These are phyloP conservation scores for Candida coleopterorum DNA, from an alignment of 805 yeast genomes.

Conservation along the genomic window DNA sequence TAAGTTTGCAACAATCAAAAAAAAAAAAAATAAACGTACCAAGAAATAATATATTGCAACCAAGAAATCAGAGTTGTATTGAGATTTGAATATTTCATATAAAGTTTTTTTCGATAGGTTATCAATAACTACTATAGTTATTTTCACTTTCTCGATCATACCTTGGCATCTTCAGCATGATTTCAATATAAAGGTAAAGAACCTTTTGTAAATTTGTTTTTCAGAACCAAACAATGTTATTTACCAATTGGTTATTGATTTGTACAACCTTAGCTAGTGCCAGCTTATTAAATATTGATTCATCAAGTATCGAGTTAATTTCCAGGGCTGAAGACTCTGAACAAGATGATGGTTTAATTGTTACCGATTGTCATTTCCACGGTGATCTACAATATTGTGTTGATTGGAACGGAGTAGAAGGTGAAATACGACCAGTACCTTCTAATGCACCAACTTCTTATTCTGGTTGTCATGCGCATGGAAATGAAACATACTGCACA, in stretches of 20 bases:
- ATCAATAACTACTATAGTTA: neutral
- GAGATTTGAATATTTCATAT: no score
- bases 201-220: no score
- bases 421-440: constrained; percentile 19
- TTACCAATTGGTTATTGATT: neutral
- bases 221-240: neutral
- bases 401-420: constrained; percentile 19
- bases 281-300: neutral
- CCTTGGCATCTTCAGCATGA: no score
- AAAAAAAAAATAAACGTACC: no score
- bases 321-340: neutral
- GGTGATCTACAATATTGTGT: constrained; percentile 15
- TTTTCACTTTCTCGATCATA: neutral
- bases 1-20: no score
- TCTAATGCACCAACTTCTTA: constrained; percentile 14
- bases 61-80: neutral
- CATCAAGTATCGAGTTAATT: neutral
- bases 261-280: constrained; percentile 1
- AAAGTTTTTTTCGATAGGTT: no score
- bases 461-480: constrained; percentile 19
- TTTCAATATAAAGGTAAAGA: no score
- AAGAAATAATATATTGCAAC: no score
- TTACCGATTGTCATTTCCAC: constrained; percentile 20
- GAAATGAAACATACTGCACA: constrained; percentile 14
- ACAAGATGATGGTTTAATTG: constrained; percentile 1